Conservation (phyloP, 306 rosid species). For the Vicia sativa region DNA sequence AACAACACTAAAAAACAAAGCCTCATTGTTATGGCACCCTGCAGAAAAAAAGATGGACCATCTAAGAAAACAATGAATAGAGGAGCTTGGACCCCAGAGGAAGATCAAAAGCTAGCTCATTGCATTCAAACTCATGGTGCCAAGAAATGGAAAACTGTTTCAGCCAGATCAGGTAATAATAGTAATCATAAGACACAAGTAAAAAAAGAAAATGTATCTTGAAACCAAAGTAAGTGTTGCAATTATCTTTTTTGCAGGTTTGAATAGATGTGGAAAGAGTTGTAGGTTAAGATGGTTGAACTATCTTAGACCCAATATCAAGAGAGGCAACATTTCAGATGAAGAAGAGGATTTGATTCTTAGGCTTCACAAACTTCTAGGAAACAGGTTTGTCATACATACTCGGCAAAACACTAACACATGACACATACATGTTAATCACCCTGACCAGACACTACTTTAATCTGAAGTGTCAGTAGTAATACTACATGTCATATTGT, state of each 20-base stretch:
- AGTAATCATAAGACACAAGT: background rate
- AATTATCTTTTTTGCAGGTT: constrained; percentile 33
- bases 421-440: background rate
- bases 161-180: constrained; percentile 51
- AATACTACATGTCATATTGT: background rate
- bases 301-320: constrained; percentile 71
- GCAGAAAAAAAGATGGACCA: constrained; percentile 35
- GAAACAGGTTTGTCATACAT: constrained; percentile 49
- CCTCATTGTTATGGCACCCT: constrained; percentile 48
- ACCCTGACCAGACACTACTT: background rate
- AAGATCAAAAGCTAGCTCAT: constrained; percentile 57
- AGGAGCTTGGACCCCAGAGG: constrained; percentile 71
- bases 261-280: constrained; percentile 64
- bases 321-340: constrained; percentile 69
- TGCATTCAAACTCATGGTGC: constrained; percentile 64
- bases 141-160: constrained; percentile 58
- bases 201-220: background rate
- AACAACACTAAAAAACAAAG: background rate
- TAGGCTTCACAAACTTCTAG: constrained; percentile 60
- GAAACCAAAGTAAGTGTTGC: background rate
- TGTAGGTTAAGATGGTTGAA: constrained; percentile 73
- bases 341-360: constrained; percentile 62
- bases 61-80: constrained; percentile 44
- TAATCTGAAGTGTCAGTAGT: background rate
- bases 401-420: background rate